Percentiles rank a stretch among this genome's conserved stretches.
Conservation (phyloP, 441 rosid species). For the Theobroma grandiflorum region DNA sequence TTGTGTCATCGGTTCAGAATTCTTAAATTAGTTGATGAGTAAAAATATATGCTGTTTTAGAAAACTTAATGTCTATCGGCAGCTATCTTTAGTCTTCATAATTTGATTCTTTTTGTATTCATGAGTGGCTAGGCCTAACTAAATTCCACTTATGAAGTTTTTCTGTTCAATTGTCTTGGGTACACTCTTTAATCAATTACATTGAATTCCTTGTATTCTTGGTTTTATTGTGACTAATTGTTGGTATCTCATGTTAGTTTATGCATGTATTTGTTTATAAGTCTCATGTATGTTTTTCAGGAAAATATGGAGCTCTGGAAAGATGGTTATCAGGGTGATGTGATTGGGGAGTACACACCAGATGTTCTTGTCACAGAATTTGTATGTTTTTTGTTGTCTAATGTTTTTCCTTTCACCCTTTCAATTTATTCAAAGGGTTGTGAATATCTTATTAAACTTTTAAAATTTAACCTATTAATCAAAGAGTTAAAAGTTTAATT, state of each 20-base stretch:
- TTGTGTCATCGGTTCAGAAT: neutral
- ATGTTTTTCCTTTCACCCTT: slow-evolving; percentile 13
- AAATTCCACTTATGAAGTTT: neutral
- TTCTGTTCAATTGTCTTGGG: neutral
- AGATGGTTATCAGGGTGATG: slow-evolving; percentile 88
- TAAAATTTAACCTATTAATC: too few species aligned
- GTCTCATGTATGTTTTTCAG: slow-evolving; percentile 42
- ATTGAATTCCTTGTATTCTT: neutral
- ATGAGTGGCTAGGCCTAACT: neutral
- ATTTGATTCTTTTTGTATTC: neutral
- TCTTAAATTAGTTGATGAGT: neutral
- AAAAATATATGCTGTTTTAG: neutral
- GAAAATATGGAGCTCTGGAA: slow-evolving; percentile 65
- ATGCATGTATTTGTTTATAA: neutral
- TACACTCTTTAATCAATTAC: neutral
- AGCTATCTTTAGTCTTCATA: neutral
- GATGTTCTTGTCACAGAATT: slow-evolving; percentile 84
- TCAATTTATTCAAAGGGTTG: neutral
- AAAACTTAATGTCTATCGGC: neutral
- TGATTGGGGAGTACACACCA: slow-evolving; percentile 89
- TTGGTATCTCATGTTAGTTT: neutral
- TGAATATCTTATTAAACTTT: neutral
- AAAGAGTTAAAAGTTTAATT: too few species aligned
- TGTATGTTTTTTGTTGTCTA: slow-evolving; percentile 59
- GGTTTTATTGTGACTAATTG: neutral